Conservation (phyloP, 2,329 filamentous ascomycete genomes). For the Ophiostoma sp. region DNA sequence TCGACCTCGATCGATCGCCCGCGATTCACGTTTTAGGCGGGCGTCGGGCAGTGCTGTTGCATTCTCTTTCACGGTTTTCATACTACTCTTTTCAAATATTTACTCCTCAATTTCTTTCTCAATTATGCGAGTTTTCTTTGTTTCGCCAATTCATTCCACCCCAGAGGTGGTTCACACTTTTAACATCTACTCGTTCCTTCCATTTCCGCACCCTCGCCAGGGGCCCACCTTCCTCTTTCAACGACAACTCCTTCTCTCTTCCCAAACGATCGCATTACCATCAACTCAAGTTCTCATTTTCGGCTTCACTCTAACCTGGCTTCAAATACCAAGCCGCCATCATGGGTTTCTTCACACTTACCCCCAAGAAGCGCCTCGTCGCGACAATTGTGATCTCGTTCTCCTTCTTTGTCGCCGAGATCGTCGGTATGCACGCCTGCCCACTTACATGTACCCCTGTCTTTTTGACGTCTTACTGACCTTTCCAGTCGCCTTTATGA, state of each 20-base stretch:
- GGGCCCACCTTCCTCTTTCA: neutral
- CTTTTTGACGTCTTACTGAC: neutral
- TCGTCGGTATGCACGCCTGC: constrained; percentile 42
- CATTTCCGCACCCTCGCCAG: neutral
- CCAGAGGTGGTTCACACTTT: neutral
- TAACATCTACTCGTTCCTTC: constrained; percentile 7
- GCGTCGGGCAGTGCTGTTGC: neutral
- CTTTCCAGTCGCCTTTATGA: constrained; percentile 63
- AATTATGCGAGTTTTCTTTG: neutral
- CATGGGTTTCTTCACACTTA: constrained; percentile 42
- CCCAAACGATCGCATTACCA: neutral
- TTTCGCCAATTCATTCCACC: neutral
- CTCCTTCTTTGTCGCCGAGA: constrained; percentile 53
- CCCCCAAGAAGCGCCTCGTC: constrained; percentile 49
- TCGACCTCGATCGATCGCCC: neutral
- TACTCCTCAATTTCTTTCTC: neutral
- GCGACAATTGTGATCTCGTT: constrained; percentile 52
- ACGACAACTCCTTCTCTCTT: neutral
- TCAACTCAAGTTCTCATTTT: neutral
- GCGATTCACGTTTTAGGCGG: constrained; percentile 2
- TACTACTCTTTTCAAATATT: neutral
- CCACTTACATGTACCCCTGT: constrained; percentile 18
- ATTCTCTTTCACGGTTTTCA: neutral
- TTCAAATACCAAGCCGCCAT: neutral
- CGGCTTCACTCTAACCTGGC: neutral